Conservation (phyloP, 768 basidiomycete species). For the Podaxis sp. region DNA sequence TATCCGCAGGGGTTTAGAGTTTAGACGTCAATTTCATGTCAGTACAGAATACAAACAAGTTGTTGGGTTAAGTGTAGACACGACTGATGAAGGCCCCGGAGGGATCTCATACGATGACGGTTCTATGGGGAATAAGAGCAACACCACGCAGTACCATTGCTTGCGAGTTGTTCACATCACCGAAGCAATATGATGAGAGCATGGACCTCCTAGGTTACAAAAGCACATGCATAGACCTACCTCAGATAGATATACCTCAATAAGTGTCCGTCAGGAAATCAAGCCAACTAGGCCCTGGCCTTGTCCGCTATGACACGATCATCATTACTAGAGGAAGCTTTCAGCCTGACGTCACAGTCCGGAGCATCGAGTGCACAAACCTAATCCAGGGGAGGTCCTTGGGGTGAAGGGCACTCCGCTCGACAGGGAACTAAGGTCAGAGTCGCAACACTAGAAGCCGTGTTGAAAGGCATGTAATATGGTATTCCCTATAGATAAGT, state of each 20-base stretch:
- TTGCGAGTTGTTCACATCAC: too few relatives aligned
- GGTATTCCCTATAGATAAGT: too few relatives aligned
- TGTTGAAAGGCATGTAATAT: too few relatives aligned
- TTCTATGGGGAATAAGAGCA: slow-evolving; percentile 24
- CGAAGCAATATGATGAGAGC: too few relatives aligned
- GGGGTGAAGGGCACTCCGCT: too few relatives aligned
- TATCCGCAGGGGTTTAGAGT: neutral
- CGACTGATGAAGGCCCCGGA: slow-evolving; percentile 33
- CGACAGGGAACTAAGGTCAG: too few relatives aligned
- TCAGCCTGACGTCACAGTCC: neutral
- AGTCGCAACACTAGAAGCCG: too few relatives aligned
- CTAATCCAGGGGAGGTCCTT: neutral
- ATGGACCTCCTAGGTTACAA: too few relatives aligned
- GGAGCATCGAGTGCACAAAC: neutral
- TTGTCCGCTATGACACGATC: neutral
- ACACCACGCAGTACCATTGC: neutral
- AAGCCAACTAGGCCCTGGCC: neutral
- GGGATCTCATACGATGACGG: slow-evolving; percentile 33
- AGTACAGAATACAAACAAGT: neutral
- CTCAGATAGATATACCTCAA: slow-evolving; percentile 19
- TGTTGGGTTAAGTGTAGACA: slow-evolving; percentile 27
- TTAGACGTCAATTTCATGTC: neutral
- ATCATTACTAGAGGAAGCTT: neutral
- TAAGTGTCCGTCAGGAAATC: neutral
- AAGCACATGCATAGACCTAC: slow-evolving; percentile 19